Conservation (phyloP, 2,329 filamentous ascomycete genomes). For the Alternaria novae-zelandiae region DNA sequence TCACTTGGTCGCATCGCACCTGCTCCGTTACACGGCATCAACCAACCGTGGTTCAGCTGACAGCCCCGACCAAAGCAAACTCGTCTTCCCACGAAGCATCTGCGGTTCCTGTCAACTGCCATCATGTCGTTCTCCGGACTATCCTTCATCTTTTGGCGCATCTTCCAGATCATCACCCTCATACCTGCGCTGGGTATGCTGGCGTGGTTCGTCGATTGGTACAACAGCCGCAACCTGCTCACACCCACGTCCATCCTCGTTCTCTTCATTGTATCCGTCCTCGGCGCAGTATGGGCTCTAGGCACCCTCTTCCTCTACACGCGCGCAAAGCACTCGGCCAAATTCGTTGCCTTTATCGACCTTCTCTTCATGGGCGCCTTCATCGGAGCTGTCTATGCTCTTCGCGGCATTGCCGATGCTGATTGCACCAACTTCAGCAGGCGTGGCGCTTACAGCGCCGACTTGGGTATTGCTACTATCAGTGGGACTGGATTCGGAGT, state of each 20-base stretch:
- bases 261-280: constrained; percentile 68
- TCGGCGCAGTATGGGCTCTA: constrained; percentile 66
- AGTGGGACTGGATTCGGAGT: constrained; percentile 58
- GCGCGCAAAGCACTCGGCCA: constrained; percentile 63
- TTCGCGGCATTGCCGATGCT: constrained; percentile 63
- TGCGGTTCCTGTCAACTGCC: constrained; percentile 14
- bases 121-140: constrained; percentile 60
- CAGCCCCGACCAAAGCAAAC: constrained; percentile 14
- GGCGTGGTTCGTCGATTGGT: constrained; percentile 67
- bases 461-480: constrained; percentile 68
- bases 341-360: constrained; percentile 67
- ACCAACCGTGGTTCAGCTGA: constrained; percentile 12
- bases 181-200: constrained; percentile 68
- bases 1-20: constrained; percentile 14
- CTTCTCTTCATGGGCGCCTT: constrained; percentile 68
- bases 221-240: constrained; percentile 62
- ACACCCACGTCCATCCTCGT: constrained; percentile 67
- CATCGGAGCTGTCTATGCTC: constrained; percentile 65
- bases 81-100: constrained; percentile 1
- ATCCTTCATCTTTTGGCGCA: constrained; percentile 67
- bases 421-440: constrained; percentile 65
- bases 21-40: constrained; percentile 4
- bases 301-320: constrained; percentile 66
- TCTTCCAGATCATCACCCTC: constrained; percentile 67
- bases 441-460: constrained; percentile 48